phyloP scores from a whole-genome alignment of 805 yeast genomes.

The Wilhelminamyces savonicus region DNA sequence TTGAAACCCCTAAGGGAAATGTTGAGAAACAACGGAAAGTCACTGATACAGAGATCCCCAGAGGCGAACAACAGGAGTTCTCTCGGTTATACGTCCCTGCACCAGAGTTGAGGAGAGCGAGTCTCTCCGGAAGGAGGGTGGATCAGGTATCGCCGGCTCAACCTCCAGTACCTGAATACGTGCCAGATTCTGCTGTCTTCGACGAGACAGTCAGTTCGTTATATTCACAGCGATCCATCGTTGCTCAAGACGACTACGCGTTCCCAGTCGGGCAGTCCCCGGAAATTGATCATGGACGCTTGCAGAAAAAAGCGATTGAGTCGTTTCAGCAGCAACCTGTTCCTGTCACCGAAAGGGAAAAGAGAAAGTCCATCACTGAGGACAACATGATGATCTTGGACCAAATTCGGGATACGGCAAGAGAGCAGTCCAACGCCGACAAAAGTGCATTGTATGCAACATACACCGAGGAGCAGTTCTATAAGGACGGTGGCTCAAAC shows the following conservation, averaged over 20 bases:
- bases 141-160: background rate
- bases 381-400: slow-evolving; percentile 4
- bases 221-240: background rate
- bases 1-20: too few species aligned
- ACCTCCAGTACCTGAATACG: background rate
- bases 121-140: slow-evolving; percentile 3
- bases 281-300: background rate
- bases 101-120: slow-evolving; percentile 13
- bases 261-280: too few species aligned
- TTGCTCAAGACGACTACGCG: too few species aligned
- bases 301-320: slow-evolving; percentile 1
- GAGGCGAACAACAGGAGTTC: slow-evolving; percentile 17
- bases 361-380: too few species aligned
- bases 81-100: slow-evolving; percentile 15
- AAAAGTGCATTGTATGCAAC: too few species aligned
- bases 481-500: slow-evolving; percentile 14
- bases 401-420: background rate
- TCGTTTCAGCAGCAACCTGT: too few species aligned
- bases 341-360: too few species aligned
- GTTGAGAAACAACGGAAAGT: too few species aligned
- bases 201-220: background rate
- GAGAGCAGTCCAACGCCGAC: too few species aligned
- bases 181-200: background rate
- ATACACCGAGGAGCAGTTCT: slow-evolving; percentile 10
- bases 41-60: slow-evolving; percentile 15